phyloP scores from a whole-genome alignment of 2,329 filamentous ascomycete genomes.

The Ramularia collo-cygni region DNA sequence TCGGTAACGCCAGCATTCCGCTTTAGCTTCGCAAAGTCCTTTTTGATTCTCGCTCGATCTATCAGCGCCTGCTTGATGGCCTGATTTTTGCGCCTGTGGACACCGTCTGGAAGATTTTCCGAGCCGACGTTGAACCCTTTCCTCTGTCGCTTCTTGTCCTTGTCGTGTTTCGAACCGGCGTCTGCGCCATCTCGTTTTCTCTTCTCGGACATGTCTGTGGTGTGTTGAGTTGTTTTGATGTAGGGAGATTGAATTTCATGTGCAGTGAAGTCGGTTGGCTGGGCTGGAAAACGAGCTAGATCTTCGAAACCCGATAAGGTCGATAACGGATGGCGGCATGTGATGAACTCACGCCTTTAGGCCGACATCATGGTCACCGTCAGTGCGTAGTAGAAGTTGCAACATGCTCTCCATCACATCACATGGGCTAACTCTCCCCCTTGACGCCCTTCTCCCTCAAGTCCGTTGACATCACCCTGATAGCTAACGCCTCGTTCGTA shows the following conservation, averaged over 20 bases:
- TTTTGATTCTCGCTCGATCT: conserved; percentile 87
- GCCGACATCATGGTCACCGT: too few species aligned
- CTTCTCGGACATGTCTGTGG: conserved; percentile 18
- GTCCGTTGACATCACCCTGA: too few species aligned
- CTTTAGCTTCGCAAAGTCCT: conserved; percentile 84
- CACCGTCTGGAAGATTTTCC: conserved; percentile 83
- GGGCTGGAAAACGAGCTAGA: too few species aligned
- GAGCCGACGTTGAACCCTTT: conserved; percentile 83
- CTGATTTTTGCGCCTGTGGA: conserved; percentile 76
- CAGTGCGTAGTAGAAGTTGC: too few species aligned
- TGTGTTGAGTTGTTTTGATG: not conserved
- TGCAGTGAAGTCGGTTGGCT: not conserved
- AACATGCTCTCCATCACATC: too few species aligned
- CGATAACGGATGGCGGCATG: too few species aligned
- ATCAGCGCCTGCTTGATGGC: conserved; percentile 88
- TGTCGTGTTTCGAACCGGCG: conserved; percentile 2
- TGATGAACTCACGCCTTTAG: too few species aligned
- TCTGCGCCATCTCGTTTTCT: conserved; percentile 16
- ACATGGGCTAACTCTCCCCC: too few species aligned
- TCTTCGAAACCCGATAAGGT: too few species aligned
- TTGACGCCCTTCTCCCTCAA: too few species aligned
- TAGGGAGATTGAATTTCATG: not conserved
- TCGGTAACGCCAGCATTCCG: conserved; percentile 39
- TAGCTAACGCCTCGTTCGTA: too few species aligned
- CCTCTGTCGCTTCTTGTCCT: conserved; percentile 41